phyloP scores from a whole-genome alignment of 2,329 filamentous ascomycete species.

The Scedosporium minutisporum region DNA sequence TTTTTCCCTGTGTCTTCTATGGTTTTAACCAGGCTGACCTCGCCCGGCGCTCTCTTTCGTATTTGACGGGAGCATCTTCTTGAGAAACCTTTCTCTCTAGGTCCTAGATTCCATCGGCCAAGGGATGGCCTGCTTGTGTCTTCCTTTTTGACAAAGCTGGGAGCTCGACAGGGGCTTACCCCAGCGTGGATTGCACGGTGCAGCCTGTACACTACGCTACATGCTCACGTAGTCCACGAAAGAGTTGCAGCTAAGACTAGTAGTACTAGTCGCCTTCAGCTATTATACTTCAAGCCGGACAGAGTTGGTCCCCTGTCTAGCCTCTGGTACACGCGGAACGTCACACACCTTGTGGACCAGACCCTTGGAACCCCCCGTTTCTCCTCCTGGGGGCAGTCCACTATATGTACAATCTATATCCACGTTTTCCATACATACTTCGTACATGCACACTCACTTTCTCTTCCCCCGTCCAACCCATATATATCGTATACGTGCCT shows the following conservation, averaged over 20 bases:
- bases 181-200: neutral
- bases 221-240: neutral
- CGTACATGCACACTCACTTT: neutral
- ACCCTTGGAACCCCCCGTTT: constrained; percentile 1
- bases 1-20: too few relatives aligned
- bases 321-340: constrained; percentile 1
- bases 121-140: neutral
- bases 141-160: neutral
- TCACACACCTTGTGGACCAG: constrained; percentile 6
- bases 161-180: neutral
- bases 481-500: constrained; percentile 2
- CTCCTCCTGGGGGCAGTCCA: neutral
- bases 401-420: constrained; percentile 4
- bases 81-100: neutral
- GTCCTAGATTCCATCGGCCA: neutral
- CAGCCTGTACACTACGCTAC: neutral
- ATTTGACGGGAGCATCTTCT: too few relatives aligned
- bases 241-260: neutral
- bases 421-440: constrained; percentile 3
- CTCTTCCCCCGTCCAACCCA: neutral
- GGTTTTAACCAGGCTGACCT: too few relatives aligned
- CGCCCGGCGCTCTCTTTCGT: too few relatives aligned
- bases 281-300: neutral
- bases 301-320: neutral
- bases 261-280: neutral